Percentiles rank a stretch among this genome's conserved stretches.
Conservation (phyloP, 148 eudicot genomes). For the Cornus florida region DNA sequence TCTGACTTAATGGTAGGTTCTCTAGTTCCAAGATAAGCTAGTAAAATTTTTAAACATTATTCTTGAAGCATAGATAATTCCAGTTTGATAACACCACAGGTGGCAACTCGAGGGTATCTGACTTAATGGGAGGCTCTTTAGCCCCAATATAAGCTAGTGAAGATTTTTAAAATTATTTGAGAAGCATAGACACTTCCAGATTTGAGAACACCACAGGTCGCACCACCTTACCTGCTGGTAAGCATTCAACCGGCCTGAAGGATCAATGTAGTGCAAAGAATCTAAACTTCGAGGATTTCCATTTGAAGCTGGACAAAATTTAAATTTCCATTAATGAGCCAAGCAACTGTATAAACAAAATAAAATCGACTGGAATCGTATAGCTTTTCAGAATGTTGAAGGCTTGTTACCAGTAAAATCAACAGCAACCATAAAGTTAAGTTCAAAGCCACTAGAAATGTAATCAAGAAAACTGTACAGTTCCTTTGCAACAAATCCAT, state of each 20-base stretch:
- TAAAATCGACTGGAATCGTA: not conserved
- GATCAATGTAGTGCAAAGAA: slow-evolving; percentile 90
- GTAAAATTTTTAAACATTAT: no score
- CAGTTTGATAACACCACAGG: not conserved
- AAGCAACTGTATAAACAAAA: not conserved
- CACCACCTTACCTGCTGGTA: slow-evolving; percentile 71
- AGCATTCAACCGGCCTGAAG: slow-evolving; percentile 75
- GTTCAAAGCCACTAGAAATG: slow-evolving; percentile 90
- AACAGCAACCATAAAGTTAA: slow-evolving; percentile 76
- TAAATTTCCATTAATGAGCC: not conserved
- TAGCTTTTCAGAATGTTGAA: not conserved
- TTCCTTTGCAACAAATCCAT: slow-evolving; percentile 62
- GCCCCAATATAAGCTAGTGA: no score
- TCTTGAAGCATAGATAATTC: not conserved
- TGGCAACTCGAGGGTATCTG: not conserved
- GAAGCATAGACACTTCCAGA: not conserved
- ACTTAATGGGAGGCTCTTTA: no score
- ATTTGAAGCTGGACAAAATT: slow-evolving; percentile 53
- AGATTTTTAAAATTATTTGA: no score
- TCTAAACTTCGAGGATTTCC: slow-evolving; percentile 55
- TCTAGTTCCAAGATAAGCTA: no score
- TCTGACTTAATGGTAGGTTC: no score
- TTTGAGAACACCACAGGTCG: not conserved
- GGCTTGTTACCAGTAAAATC: slow-evolving; percentile 81
- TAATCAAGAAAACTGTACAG: slow-evolving; percentile 82